Base-by-base conservation (phyloP, 2,329 filamentous ascomycete species). In the Alternaria burnsii region DNA sequence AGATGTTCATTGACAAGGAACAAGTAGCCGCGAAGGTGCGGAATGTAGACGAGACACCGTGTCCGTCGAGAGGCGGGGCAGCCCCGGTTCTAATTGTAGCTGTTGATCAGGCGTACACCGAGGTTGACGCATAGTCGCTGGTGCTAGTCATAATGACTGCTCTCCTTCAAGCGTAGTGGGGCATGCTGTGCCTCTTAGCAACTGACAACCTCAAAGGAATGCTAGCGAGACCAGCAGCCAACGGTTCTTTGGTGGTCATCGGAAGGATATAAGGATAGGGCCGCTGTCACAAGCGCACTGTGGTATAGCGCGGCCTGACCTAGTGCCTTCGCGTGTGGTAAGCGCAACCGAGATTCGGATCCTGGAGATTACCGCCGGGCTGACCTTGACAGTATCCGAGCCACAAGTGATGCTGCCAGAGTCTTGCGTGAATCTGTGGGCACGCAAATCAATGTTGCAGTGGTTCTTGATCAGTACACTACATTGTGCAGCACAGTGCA, bases 261-360 rank as follows among this genome's bases (percentile, higher is more conserved):
- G 47, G 47, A 57, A 36, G 53, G 16, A 24, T 52, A 18, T 42
- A 57, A 55, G 47, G 58, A 46, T 52, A 52, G 53, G 34, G 47
- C 53, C 58, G 58, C 58, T 60, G 47, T 60, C 47, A 57, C 53
- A 57, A 57, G 53, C 58, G 58, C 53, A 57, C 26, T 38, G 51
- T 55, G 36, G 42, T 36, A 48, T 48, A 54, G 42, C 56, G 51
- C 36, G 26, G 50, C 36, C 36, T 56, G 34, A 34, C 22, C 41
- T 56, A 57, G 58, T 50, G 58, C 47, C 32, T 52, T 43, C 46
- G 58, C 53, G 58, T 40, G 36, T 57, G 58, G 53, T 60, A 60
- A 60, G 53, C 58, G 58, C 58, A 60, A 55, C 58, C 58, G 58
- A 60, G 53, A 52, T 28, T 41, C 40, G 41, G 47, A 52, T 57